Base-by-base conservation (phyloP, 2,329 filamentous ascomycete genomes). In the Chalaropsis ovoidea region DNA sequence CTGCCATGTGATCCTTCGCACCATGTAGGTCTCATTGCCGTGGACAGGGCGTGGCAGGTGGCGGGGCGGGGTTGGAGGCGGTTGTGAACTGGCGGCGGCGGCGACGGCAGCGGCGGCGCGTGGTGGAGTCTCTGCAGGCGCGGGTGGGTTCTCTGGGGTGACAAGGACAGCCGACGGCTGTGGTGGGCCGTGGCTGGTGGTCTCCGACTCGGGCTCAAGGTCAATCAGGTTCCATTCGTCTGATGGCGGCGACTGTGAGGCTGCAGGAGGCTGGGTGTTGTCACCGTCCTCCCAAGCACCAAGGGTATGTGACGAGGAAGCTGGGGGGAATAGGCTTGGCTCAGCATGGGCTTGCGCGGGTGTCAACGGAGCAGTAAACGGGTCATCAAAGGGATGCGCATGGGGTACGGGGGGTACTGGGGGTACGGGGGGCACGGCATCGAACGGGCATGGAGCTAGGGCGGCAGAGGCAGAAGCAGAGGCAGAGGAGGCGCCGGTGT, bases 1-100 rank as follows among this genome's bases (percentile, higher is more conserved):
- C 67, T 86, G 80, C 92, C 93, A 97, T 68, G 83, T 86, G 68
- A 97, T 86, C 68, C 92, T 91, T 73, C 96, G 95, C 73, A 97
- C 92, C 65, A 91, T 88, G 71, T 99, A 97, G 0, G 90, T 94
- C 74, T 96, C 91, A 0, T 80, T 76, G 70, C 22, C 71, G 68
- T 65, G 68, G 68, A 39, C 56, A 42, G 3, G 65, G 66, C 19
- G 68, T 67, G 58, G 68, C 69, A 22, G 72, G 68, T 2, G 71
- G 19, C 52, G 61, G 3, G 43, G 47, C 17, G 45, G 45, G 13
- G 52, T 58, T 6, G 52, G 24, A 17, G 41, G 64, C 39, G 54
- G n/a, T 19, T 41, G 13, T 24, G 24, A 17, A 11, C 22, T 15
- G 17, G 62, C 3, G 15, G 49, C 41, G 3, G 61, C 19, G 17